A percentile compares a stretch with the other conserved stretches of the same genome.
These are phyloP conservation scores for Phytophthora sansomeana DNA, from an alignment of 352 stramenopile species.

Conservation along the genomic window DNA sequence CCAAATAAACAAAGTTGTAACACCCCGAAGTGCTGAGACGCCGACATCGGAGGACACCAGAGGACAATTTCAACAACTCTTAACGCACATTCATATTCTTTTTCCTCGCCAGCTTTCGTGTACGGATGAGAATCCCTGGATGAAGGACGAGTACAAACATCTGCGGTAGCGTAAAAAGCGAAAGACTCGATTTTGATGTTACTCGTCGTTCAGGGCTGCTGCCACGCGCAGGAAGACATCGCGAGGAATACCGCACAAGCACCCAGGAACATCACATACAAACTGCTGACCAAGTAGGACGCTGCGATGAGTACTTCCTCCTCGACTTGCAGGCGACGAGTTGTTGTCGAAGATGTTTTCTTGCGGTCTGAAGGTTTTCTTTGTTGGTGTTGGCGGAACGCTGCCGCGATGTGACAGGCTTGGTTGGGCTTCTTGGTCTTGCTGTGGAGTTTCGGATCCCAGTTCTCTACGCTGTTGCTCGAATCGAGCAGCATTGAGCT, in stretches of 20 bases:
- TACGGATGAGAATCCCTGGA: too few relatives aligned
- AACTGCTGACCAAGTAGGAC: conserved; percentile 19
- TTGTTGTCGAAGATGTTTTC: conserved; percentile 6
- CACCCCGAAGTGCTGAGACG: conserved; percentile 6
- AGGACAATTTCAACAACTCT: not conserved
- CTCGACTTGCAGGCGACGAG: not conserved
- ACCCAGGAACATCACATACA: conserved; percentile 65
- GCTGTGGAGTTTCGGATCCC: not conserved
- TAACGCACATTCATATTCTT: not conserved
- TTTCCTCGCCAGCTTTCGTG: not conserved
- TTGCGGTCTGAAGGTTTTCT: conserved; percentile 22
- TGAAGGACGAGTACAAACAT: too few relatives aligned
- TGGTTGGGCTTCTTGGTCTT: not conserved
- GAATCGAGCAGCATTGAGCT: conserved; percentile 47
- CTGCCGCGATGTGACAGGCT: conserved; percentile 11
- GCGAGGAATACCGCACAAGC: conserved; percentile 61
- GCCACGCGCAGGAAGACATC: conserved; percentile 66
- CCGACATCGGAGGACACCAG: not conserved
- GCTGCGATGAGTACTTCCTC: conserved; percentile 2
- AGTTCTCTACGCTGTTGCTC: conserved; percentile 8
- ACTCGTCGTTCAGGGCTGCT: conserved; percentile 61
- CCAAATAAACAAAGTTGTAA: conserved; percentile 16
- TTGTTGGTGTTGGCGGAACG: conserved; percentile 12
- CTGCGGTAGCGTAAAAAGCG: too few relatives aligned
- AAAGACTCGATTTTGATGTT: too few relatives aligned